Base-by-base conservation (phyloP, 495 filamentous ascomycete genomes). In the Viridothelium virens region DNA sequence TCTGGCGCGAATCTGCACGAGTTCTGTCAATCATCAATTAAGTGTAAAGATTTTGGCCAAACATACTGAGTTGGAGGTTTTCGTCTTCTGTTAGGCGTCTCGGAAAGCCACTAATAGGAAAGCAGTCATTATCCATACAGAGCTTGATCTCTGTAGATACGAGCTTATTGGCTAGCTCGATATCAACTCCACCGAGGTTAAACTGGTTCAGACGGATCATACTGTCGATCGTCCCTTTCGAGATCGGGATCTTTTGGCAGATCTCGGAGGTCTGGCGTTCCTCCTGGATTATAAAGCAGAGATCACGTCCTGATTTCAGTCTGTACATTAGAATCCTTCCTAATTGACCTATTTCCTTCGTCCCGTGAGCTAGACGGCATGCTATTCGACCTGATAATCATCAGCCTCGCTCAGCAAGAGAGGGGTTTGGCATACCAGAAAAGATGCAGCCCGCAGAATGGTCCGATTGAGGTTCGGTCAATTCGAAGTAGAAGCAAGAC, bases 341-440 rank as follows among this genome's bases (percentile, higher is more conserved):
- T 5, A 53, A 18, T 18, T 53, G 10, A 14, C 5, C 16, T 14
- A 53, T 53, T 5, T 53, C 48, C 25, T 53, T 53, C 5, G 48
- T 53, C 7, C n/a, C 48, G 25, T 53, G 5, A 14, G 48, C 14
- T 11, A 53, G 5, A 53, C 48, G 48, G 16, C 48, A 53, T 5
- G 48, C 48, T 16, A 53, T 53, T 53, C 48, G 48, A 53, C 48
- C 48, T 53, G n/a, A 18, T 18, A 53, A 53, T 11, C n/a, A 18
- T 53, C 48, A 53, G 16, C 5, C 10, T 16, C 12, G 16, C 5
- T 14, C 10, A 18, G 25, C 5, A 18, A 18, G 25, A 18, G 25
- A 12, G 5, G 10, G 9, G 5, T 11, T 53, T 18, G 25, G 25
- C 16, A 5, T 53, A 53, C 48, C 48, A 14, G 48, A 18, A 11